Evolutionary conservation across 352 stramenopile genomes (phyloP), one percentile per base, ranked within the genome.

Genomic region (Phytophthora aleatoria): DNA sequence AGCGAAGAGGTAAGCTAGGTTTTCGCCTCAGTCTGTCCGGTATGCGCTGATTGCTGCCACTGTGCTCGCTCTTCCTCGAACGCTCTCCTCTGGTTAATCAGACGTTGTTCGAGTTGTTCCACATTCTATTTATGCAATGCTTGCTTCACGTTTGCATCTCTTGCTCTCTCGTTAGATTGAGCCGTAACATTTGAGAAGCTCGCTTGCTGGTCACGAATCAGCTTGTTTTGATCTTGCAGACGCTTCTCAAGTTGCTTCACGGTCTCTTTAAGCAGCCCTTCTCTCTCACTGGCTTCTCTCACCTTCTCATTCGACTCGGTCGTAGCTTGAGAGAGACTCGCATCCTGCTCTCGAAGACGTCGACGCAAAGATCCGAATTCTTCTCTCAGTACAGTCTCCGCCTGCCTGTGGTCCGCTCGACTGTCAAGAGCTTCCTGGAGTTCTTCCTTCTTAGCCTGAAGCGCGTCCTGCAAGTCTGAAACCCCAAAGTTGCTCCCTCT

Each of bases 401-500:
- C 27, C 2, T 56, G 31, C 15, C 59, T 39, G 50, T 67, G 52
- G 3, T 50, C 33, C 2, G 35, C 27, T 43, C 41, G 42, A 35
- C 50, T 45, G 8, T 31, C 35, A 12, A 42, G n/a, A n/a, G 16
- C 50, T 20, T 61, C 50, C 33, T 43, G 59, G 5, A 61, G 42
- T n/a, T 67, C 31, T 28, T 43, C 31, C 41, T 61, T 61, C 42
- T 55, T 60, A 10, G 31, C 31, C 12, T 41, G 24, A 11, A 61
- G 16, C 5, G 44, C 42, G 26, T 67, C 50, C 33, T 59, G 24
- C 13, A 55, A 54, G 35, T 61, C 58, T 7, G 24, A 24, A 16
- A 7, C 42, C 58, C 58, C 58, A 66, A 0, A 66, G 42, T 15
- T 53, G 41, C 10, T 66, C 58, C 8, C 58, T 20, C 33, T 61